Evolutionary conservation across 768 basidiomycete species (phyloP), one percentile per base, ranked within the genome.

Genomic region (Tylopilus vinaceipallidus): DNA sequence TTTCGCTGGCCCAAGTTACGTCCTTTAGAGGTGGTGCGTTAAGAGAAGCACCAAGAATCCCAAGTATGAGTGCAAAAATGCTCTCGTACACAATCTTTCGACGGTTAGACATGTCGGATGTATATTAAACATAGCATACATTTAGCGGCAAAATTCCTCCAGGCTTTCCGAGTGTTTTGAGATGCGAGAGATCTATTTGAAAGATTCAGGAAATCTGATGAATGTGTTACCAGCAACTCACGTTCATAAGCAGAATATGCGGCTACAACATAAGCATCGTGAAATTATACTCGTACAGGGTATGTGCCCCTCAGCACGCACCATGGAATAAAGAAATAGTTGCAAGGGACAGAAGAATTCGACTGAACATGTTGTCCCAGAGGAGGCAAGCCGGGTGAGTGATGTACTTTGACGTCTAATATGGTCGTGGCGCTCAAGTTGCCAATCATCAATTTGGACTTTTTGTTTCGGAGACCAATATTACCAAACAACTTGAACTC

Each of bases 1-100:
- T 93, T 70, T 95, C 91, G 58, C 87, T 90, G 16, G 88, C 80
- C 91, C 90, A 94, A 29, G 86, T 86, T 51, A 92, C 88, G 59
- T 91, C 88, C 57, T 85, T 89, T 29, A 92, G 69, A 27, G 74
- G 64, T 1, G 88, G 80, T 7, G 85, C 76, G 55, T 79, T 84
- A 51, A 88, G 58, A n/a, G 82, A 80, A 27, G 88, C 86, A 7
- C 89, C 91, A 3, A 91, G 50, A 17, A 81, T 83, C 19, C 89
- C 88, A 10, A 86, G 52, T n/a, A 83, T 57, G 17, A 91, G 73
- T 2, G 82, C 79, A 45, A 82, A 37, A 20, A 89, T 58, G 11
- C 83, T 78, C 66, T 93, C 88, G 29, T 84, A 45, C 17, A 86
- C 67, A 45, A 86, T 82, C 90, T 94, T 61, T 20, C 30, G 45